Base-by-base conservation (phyloP, 768 basidiomycete species). In the Cantharellus cinnabarinus region DNA sequence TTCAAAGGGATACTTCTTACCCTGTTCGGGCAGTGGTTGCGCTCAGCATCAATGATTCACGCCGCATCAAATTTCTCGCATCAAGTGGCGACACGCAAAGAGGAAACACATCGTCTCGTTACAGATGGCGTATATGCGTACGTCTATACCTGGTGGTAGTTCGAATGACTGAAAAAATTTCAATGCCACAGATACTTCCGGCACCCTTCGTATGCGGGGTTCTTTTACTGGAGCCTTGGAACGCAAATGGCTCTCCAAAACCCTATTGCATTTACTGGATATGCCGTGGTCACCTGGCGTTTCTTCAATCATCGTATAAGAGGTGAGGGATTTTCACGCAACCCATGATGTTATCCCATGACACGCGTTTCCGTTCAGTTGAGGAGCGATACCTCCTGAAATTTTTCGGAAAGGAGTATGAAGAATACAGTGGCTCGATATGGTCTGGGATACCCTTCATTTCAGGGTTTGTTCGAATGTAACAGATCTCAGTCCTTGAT, bases 191-290 rank as follows among this genome's bases (percentile, higher is more conserved):
- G 88, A 4, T 85, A 79, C 79, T 83, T 82, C 62, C 80, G 95
- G 10, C 95, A 99, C 70, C 95, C 95, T 5, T 95, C 94, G 0
- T 99, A 99, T 65, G 79, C 88, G 1, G 95, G 93, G 2, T 99
- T 97, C 74, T 94, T 87, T 70, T 98, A 94, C 69, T 98, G 95
- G 95, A 91, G 90, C 0, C 66, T 99, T 37, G 90, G 93, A 2
- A 95, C 90, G 0, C 95, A 99, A 68, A 71, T 98, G 42, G 78
- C 89, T 0, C 75, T 98, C 29, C 90, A 90, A 67, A 99, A 98
- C 67, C 79, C 85, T 0, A 39, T 90, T 14, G 80, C 81, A 10
- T 81, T 87, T 63, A 50, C 81, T 2, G 68, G 79, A 1, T 98
- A 85, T 66, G 65, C 75, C 2, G 62, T 77, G 42, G 69, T 91